A percentile compares a stretch with the other conserved stretches of the same genome.
Conservation (phyloP, 306 rosid species). For the Pterocarpus macrocarpus region DNA sequence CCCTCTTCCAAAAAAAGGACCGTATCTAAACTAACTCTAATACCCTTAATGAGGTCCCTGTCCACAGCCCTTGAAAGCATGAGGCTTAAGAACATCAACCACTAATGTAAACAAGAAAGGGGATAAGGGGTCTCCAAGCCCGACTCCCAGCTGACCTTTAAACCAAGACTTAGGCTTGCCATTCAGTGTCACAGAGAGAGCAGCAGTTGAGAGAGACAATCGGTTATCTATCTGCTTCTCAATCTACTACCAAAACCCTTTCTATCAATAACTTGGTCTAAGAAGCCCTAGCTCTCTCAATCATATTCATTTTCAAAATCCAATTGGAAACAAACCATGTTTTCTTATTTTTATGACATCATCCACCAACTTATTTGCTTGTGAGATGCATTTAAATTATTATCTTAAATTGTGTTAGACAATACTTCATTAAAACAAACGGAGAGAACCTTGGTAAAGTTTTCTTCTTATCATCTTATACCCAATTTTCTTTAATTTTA, state of each 20-base stretch:
- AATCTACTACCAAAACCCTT: conserved; percentile 18
- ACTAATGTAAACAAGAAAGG: background rate
- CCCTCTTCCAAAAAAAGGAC: background rate
- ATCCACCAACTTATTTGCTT: background rate
- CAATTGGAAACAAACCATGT: background rate
- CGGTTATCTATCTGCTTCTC: background rate
- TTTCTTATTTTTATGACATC: background rate
- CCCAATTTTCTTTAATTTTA: background rate
- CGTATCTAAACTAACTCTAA: background rate
- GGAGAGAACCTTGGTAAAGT: background rate
- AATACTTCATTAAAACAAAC: background rate
- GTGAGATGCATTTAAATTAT: background rate
- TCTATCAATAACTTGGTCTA: conserved; percentile 5
- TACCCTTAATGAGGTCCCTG: background rate
- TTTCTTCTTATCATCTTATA: conserved; percentile 3
- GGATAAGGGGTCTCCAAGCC: conserved; percentile 11
- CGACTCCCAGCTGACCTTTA: background rate
- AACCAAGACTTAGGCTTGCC: background rate
- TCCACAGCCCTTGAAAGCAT: conserved; percentile 2
- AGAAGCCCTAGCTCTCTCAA: background rate
- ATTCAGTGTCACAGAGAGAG: conserved; percentile 13
- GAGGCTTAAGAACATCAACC: no score
- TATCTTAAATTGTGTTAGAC: background rate
- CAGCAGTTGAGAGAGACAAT: background rate
- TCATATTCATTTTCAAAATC: background rate